Evolutionary conservation across 768 basidiomycete species (phyloP), one percentile per base, ranked within the genome.

Genomic region (Mycena belliarum): DNA sequence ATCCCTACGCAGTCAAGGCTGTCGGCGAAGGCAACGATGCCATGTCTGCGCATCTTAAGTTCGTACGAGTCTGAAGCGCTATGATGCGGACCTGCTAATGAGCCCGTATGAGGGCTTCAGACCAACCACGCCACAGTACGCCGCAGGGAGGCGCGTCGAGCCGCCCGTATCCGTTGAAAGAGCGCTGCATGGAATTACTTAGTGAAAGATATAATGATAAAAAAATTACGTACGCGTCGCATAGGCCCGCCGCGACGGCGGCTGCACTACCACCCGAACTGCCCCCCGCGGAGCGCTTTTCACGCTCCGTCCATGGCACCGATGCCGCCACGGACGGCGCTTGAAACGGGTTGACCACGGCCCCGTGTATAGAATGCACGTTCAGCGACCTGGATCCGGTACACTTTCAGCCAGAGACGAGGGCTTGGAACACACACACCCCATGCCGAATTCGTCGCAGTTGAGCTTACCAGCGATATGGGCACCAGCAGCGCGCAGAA

Each of bases 361-460:
- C 82, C 0, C 93, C 91, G 63, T 91, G 86, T 3, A 80, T 65
- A 0, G 90, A 84, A 65, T 93, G 81, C 6, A 82, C 71, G 68
- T 93, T 95, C 60, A 90, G 74, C 2, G 94, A 98, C 18, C 90
- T 93, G 59, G n/a, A n/a, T n/a, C n/a, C n/a, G n/a, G n/a, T n/a
- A n/a, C 38, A 63, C 32, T 41, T 37, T 52, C 33, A 58, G 49
- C 37, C 55, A 37, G 49, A 41, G 9, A 45, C 9, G 16, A 29
- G n/a, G 18, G 48, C 21, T 18, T 18, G 25, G 7, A 40, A 7
- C 37, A 12, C 44, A 72, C 85, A 20, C 56, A 95, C 89, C 96
- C 96, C 96, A 98, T 98, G 1, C 96, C 96, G 72, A 98, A 98
- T 72, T 98, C 95, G 69, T 99, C 96, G 70, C 93, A 93, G 68